Evolutionary conservation across 768 basidiomycete species (phyloP), one percentile per base, ranked within the genome.

Genomic region (Sarcomyxa edulis): DNA sequence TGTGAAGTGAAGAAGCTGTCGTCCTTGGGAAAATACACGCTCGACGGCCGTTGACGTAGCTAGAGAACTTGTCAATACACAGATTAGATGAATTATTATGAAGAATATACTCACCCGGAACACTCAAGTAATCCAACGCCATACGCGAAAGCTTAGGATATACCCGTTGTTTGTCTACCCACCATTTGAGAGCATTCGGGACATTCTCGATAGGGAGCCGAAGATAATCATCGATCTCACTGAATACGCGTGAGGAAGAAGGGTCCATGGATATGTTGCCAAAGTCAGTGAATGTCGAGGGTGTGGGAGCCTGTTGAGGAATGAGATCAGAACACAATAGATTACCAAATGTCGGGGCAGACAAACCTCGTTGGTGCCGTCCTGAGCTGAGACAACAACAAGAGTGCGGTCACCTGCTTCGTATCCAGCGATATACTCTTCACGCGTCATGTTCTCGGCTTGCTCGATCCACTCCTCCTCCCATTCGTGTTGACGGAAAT

Each of bases 401-500:
- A 33, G 12, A 12, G 9, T n/a, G 7, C 30, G 28, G 14, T 22
- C n/a, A 21, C 39, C 22, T 31, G 14, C 27, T 22, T 14, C 15
- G 30, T 26, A 42, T 18, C 9, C 10, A n/a, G 9, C 18, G 3
- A 46, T 20, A 32, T 32, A 60, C 31, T 53, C 50, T 0, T 48
- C 47, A 4, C 32, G 19, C 4, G 56, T 44, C 12, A 60, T 35
- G 0, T 32, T 27, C 23, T 44, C 10, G 1, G 58, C 56, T 0
- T 42, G 47, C 2, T 43, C 28, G 20, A 61, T 56, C 59, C 59
- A 61, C 6, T 35, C 44, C 0, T 40, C 32, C 14, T 50, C 42
- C 59, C 60, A 61, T 2, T 37, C 30, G 5, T 43, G 43, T 0
- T 36, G 28, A 16, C 44, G 31, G 48, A 61, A 64, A 35, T 64